Evolutionary conservation across 2,329 filamentous ascomycete species (phyloP).

Genomic region (Catunica adiposa): DNA sequence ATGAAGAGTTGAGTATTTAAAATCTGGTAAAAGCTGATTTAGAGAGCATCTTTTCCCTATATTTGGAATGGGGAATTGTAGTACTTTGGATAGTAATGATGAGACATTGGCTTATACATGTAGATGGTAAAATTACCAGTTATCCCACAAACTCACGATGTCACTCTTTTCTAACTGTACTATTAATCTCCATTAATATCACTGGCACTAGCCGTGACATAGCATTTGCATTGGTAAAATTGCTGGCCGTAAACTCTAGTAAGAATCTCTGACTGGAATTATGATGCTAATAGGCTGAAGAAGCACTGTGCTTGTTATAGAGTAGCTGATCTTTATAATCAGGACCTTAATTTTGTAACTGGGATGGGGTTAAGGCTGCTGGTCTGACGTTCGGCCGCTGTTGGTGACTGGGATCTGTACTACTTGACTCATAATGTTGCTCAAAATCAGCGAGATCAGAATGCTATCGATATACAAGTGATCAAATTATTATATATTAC

Average conservation of each 20-base stretch:
- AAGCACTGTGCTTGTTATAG: not conserved
- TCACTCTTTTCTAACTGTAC: not conserved
- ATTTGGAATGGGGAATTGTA: too few species aligned
- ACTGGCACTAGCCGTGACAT: not conserved
- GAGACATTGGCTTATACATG: too few species aligned
- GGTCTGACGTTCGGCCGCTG: not conserved
- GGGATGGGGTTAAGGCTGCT: not conserved
- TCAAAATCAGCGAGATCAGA: not conserved
- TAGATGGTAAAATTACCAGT: too few species aligned
- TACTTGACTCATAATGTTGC: not conserved
- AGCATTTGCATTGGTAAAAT: not conserved
- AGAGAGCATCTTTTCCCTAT: too few species aligned
- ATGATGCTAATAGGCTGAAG: not conserved
- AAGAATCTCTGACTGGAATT: not conserved
- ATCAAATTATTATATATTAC: too few species aligned
- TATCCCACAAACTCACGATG: too few species aligned
- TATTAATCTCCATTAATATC: not conserved
- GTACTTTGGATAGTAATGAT: too few species aligned
- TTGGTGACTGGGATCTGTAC: not conserved
- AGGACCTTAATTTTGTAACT: not conserved
- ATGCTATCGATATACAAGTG: too few species aligned
- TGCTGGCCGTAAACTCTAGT: not conserved
- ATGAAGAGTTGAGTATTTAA: too few species aligned
- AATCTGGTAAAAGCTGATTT: too few species aligned
- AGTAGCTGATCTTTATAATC: not conserved